A percentile compares a stretch with the other conserved stretches of the same genome.
phyloP scores from a whole-genome alignment of 139 green algal species.

The Chloropicon primus region DNA sequence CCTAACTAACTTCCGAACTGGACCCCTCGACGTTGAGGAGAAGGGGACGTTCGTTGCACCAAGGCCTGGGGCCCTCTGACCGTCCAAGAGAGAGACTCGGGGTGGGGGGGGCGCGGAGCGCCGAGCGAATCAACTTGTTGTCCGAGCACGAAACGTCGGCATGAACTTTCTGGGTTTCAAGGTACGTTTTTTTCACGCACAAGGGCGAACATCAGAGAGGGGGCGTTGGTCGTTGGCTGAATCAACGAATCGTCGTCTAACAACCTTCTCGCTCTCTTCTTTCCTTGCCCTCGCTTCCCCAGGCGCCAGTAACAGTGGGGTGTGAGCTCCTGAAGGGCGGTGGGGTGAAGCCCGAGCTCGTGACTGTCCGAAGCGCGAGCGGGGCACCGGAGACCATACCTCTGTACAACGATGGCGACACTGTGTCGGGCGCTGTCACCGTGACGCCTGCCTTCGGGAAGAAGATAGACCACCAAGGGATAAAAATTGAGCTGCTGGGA shows the following conservation, averaged over 20 bases:
- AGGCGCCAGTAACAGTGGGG: not conserved
- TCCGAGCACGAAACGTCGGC: not conserved
- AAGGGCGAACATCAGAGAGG: too few relatives aligned
- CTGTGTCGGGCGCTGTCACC: slow-evolving; percentile 20
- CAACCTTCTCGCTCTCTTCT: too few relatives aligned
- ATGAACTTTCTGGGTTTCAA: not conserved
- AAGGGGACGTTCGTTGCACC: too few relatives aligned
- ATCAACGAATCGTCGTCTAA: too few relatives aligned
- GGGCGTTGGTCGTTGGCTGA: too few relatives aligned
- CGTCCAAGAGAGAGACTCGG: too few relatives aligned
- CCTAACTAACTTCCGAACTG: too few relatives aligned
- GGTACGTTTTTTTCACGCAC: too few relatives aligned
- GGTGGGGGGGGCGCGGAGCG: too few relatives aligned
- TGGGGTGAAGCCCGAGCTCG: not conserved
- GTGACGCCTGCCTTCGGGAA: slow-evolving; percentile 49
- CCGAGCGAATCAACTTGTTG: too few relatives aligned
- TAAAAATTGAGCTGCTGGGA: slow-evolving; percentile 90
- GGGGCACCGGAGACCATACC: not conserved
- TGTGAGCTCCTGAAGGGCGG: not conserved
- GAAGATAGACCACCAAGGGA: slow-evolving; percentile 84
- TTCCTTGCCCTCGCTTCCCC: not conserved
- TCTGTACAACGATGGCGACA: not conserved
- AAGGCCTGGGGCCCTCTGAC: too few relatives aligned
- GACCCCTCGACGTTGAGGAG: too few relatives aligned
- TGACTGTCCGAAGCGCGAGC: not conserved